phyloP scores from a whole-genome alignment of 257 asterid genomes.

The Prunella vulgaris region DNA sequence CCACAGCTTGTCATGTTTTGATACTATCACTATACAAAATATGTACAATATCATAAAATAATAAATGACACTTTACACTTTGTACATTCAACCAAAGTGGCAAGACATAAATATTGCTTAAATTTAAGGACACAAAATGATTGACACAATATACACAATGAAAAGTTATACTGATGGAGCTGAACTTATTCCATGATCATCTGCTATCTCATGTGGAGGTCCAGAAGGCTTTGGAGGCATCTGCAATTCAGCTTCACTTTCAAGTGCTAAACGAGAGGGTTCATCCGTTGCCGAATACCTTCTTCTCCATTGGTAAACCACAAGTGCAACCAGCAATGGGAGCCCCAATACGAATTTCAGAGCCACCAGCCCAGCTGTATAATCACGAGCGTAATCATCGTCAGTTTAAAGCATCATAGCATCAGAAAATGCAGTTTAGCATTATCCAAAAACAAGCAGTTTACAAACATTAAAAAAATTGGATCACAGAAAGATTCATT shows the following conservation, averaged over 20 bases:
- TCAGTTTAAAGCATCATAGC: not conserved
- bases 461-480: no score
- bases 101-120: not conserved
- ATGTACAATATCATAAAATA: not conserved
- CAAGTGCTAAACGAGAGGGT: constrained; percentile 38
- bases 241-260: constrained; percentile 25
- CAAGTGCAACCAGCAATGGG: constrained; percentile 30
- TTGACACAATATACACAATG: not conserved
- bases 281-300: constrained; percentile 37
- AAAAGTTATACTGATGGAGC: not conserved
- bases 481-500: not conserved
- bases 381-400: not conserved
- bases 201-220: constrained; percentile 38
- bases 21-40: no score
- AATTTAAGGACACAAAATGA: not conserved
- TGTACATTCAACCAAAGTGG: not conserved
- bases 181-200: constrained; percentile 15
- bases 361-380: constrained; percentile 28
- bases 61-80: constrained; percentile 1
- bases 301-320: constrained; percentile 35
- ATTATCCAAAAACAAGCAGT: not conserved
- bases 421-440: not conserved
- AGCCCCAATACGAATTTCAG: constrained; percentile 35
- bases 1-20: no score
- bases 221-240: constrained; percentile 44